Percentiles rank a stretch among this genome's conserved stretches.
Conservation (phyloP, 139 green algal species). For the Picochlorum sp. region DNA sequence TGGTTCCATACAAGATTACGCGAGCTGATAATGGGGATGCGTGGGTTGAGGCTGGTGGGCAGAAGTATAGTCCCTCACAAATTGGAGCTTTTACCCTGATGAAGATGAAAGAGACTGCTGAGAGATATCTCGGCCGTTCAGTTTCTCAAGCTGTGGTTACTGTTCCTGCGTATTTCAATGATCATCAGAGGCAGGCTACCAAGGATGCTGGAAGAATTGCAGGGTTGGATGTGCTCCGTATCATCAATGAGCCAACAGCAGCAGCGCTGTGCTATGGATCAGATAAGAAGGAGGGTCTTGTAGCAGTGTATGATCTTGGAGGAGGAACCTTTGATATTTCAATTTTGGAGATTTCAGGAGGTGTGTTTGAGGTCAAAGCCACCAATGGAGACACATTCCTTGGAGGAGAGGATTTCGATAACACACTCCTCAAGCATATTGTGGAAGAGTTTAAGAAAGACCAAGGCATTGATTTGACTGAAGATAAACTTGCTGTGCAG, state of each 20-base stretch:
- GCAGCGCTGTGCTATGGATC: constrained; percentile 90
- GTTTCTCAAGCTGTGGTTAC: constrained; percentile 92
- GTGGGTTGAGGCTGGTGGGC: constrained; percentile 90
- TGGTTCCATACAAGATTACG: constrained; percentile 98
- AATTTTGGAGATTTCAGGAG: constrained; percentile 95
- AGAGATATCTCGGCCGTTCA: constrained; percentile 82
- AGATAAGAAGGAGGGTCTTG: constrained; percentile 94
- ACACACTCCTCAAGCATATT: constrained; percentile 64
- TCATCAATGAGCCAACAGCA: constrained; percentile 99
- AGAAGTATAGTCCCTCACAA: constrained; percentile 89
- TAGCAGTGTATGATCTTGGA: constrained; percentile 87
- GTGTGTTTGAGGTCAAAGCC: constrained; percentile 93
- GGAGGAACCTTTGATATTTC: constrained; percentile 98
- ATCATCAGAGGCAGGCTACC: constrained; percentile 88
- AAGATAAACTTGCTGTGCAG: constrained; percentile 94
- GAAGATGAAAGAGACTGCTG: constrained; percentile 98
- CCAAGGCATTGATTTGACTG: constrained; percentile 87
- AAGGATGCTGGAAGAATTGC: constrained; percentile 76
- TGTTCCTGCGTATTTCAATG: constrained; percentile 99
- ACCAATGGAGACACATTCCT: constrained; percentile 99
- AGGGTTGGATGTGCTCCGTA: constrained; percentile 87
- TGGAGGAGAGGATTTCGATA: constrained; percentile 98
- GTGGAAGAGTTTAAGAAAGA: constrained; percentile 70
- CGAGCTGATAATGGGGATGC: constrained; percentile 84
- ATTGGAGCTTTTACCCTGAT: constrained; percentile 85